Base-by-base conservation (phyloP, 306 rosid genomes). In the Vigna trinervia region DNA sequence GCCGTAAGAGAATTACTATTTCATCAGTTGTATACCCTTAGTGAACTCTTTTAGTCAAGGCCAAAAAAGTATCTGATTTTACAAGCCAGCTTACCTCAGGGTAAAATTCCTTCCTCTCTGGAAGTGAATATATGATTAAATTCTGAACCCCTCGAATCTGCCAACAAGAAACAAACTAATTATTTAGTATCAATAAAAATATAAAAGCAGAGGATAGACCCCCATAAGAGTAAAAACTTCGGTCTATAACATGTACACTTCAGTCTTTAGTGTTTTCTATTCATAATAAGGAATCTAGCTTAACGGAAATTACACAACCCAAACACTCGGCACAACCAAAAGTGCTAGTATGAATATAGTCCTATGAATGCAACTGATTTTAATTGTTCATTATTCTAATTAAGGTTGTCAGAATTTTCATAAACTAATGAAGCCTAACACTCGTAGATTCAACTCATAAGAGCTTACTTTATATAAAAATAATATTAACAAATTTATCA, bases 51-150 rank as follows among this genome's bases (percentile, higher is more conserved):
- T n/a, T 51, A 15, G 48, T 17, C 19, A 64, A 13, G 1, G 17
- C 30, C 13, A 30, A 41, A 71, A 64, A 79, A 54, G 41, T 28
- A 68, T 12, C 69, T 61, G 13, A 71, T 74, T 71, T 52, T 22
- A 66, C 36, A 78, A 58, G 78, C 73, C 62, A 17, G 48, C 85
- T 81, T 69, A 90, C 97, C 98, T 92, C 97, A 2, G 97, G 93
- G 87, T 92, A 94, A 65, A 94, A 87, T 61, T 94, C 98, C 81
- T 90, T 89, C 77, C 98, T 86, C 90, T 94, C 95, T 0, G 98
- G 98, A 15, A 85, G 89, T 5, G 98, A 94, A 87, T 90, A 94
- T 66, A 92, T 77, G 38, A 92, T 85, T 56, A 94, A 80, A 77
- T 90, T 88, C 66, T 85, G 85, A 72, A 92, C 89, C 19, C 98